These are phyloP conservation scores for Avena atlantica DNA, from an alignment of 176 grass and related monocot species.

Conservation along the genomic window DNA sequence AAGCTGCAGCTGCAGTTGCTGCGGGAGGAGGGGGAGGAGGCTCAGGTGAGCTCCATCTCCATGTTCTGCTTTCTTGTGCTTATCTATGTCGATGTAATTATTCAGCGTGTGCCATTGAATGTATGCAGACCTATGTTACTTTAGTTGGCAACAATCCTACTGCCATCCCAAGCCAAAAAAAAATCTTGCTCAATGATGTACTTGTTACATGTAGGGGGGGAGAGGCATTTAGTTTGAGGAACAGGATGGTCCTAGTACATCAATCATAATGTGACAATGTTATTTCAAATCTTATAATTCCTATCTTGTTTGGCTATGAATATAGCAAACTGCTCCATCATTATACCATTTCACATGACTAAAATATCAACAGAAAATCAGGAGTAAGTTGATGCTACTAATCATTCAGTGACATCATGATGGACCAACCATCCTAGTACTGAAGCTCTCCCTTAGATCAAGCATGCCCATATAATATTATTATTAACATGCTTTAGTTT, in stretches of 20 bases:
- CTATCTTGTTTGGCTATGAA: neutral
- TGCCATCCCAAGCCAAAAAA: neutral
- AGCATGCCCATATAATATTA: neutral
- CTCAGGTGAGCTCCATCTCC: neutral
- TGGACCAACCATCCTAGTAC: constrained; percentile 4
- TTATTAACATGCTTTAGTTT: neutral
- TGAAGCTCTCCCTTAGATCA: neutral
- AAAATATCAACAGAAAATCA: constrained; percentile 5
- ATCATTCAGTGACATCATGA: neutral
- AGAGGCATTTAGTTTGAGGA: constrained; percentile 20
- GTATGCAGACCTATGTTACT: neutral
- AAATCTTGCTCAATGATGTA: neutral
- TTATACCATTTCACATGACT: constrained; percentile 19
- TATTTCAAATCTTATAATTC: constrained; percentile 2
- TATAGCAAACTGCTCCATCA: neutral
- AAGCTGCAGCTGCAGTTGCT: neutral
- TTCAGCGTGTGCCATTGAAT: neutral
- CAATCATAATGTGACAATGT: neutral
- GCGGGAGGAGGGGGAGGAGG: neutral
- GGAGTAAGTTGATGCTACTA: neutral
- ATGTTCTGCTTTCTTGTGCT: neutral
- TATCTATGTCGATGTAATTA: neutral
- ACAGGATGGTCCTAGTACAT: neutral
- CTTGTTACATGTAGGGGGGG: neutral
- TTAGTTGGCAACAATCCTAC: neutral